Base-by-base conservation (phyloP, 192 early-diverging fungal species). In the Dissophora globulifera region DNA sequence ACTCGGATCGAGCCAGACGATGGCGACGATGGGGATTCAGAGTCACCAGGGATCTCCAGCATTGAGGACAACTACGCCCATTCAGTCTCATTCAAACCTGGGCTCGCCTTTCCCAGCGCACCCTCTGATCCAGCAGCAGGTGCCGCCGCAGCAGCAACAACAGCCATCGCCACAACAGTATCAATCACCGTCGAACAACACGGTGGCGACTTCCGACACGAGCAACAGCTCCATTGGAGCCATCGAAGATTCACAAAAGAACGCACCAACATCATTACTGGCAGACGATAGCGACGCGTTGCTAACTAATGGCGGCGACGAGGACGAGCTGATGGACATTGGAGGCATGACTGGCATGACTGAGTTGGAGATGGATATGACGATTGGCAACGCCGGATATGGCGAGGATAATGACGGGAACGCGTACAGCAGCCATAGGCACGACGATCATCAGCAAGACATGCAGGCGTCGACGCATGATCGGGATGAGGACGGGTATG, bases 301-400 rank as follows among this genome's bases (percentile, higher is more conserved):
- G 4, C 2, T 51, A 16, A 33, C 3, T 5, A 53, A 5, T 33
- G 51, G 17, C 2, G 51, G 30, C 12, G n/a, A n/a, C n/a, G 66
- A 69, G 47, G 42, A 61, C 26, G 68, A 70, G 35, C 30, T 70
- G 68, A 25, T 70, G 19, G 53, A 46, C 13, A 54, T 71, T 30
- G 60, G 27, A 29, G 30, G n/a, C 4, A 32, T 59, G 15, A 30
- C 29, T 1, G 22, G 46, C 31, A 69, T 69, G 57, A 40, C 58
- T 8, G 31, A 51, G 11, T 6, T 62, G 26, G 69, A 71, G 19
- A 57, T 71, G 53, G 54, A 62, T 51, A 62, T 62, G 58, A 42
- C 43, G 26, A 59, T 48, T n/a, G n/a, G n/a, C n/a, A n/a, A n/a
- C 7, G 35, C 13, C 27, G 30, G 30, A 10, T n/a, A 47, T 26